phyloP scores from a whole-genome alignment of 345 rosid species.

The Streptanthus diversifolius region DNA sequence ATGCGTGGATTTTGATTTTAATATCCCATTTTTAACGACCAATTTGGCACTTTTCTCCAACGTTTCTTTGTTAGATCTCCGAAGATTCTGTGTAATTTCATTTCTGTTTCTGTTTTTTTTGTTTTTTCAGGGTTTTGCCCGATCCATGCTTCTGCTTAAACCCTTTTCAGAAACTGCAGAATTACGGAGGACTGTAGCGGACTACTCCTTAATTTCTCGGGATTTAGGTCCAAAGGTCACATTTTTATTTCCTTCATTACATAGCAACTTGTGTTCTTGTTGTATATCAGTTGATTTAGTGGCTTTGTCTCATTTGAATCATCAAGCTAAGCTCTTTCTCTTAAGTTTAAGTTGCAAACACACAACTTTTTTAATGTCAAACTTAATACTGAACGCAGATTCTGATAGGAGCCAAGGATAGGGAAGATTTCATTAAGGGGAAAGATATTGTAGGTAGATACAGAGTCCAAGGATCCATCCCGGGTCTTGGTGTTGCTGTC shows the following conservation, averaged over 20 bases:
- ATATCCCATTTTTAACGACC: background rate
- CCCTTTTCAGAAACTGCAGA: slow-evolving; percentile 23
- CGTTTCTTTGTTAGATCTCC: background rate
- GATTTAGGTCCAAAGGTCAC: slow-evolving; percentile 34
- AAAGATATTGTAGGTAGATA: slow-evolving; percentile 59
- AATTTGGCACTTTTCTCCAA: background rate
- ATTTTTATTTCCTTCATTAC: background rate
- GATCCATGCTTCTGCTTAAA: slow-evolving; percentile 26
- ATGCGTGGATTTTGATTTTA: background rate
- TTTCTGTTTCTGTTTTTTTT: background rate
- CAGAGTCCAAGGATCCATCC: slow-evolving; percentile 53
- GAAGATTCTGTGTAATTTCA: background rate
- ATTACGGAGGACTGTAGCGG: background rate
- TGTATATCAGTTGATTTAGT: background rate
- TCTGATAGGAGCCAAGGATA: slow-evolving; percentile 52
- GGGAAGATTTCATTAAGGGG: slow-evolving; percentile 52
- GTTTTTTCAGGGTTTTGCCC: slow-evolving; percentile 15
- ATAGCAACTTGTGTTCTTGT: background rate
- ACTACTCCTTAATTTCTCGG: slow-evolving; percentile 14
- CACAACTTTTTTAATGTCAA: background rate
- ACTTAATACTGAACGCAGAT: slow-evolving; percentile 38
- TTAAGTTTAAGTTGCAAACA: background rate
- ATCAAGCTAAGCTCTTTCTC: background rate
- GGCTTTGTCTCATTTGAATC: background rate
- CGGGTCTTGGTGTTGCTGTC: slow-evolving; percentile 59